phyloP scores from a whole-genome alignment of 129 eudicot species.

The Flaveria bidentis region DNA sequence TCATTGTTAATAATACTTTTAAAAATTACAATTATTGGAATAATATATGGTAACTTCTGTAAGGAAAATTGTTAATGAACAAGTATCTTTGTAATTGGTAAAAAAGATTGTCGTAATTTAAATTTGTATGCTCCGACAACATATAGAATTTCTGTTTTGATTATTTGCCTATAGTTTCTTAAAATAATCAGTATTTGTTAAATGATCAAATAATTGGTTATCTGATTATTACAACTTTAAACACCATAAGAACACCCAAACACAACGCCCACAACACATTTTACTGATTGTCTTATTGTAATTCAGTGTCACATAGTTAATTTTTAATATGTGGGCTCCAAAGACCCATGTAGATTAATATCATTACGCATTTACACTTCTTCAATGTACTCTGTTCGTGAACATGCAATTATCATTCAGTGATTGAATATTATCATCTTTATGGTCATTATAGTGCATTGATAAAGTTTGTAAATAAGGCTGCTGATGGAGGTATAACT shows the following conservation, averaged over 20 bases:
- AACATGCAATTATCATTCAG: slow-evolving; percentile 1
- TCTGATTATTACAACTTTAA: slow-evolving; percentile 1
- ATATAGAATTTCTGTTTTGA: background rate
- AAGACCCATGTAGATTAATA: background rate
- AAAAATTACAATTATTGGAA: background rate
- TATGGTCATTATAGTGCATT: slow-evolving; percentile 64
- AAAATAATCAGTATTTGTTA: background rate
- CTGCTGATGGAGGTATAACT: slow-evolving; percentile 98
- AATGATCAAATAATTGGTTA: background rate
- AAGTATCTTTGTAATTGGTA: background rate
- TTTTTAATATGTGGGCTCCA: slow-evolving; percentile 1
- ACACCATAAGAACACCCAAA: background rate
- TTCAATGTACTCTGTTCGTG: slow-evolving; percentile 14
- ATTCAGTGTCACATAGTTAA: slow-evolving; percentile 2
- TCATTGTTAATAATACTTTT: slow-evolving; percentile 2
- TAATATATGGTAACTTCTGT: background rate
- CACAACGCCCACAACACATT: background rate
- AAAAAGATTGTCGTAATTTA: background rate
- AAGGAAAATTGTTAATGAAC: background rate
- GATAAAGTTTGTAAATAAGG: slow-evolving; percentile 83
- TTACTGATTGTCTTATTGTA: background rate
- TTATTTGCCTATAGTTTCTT: background rate
- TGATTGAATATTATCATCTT: slow-evolving; percentile 7
- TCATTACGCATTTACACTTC: background rate
- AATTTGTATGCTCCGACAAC: background rate